Evolutionary conservation across 2,329 filamentous ascomycete species (phyloP).

Genomic region (Alternaria rosae): DNA sequence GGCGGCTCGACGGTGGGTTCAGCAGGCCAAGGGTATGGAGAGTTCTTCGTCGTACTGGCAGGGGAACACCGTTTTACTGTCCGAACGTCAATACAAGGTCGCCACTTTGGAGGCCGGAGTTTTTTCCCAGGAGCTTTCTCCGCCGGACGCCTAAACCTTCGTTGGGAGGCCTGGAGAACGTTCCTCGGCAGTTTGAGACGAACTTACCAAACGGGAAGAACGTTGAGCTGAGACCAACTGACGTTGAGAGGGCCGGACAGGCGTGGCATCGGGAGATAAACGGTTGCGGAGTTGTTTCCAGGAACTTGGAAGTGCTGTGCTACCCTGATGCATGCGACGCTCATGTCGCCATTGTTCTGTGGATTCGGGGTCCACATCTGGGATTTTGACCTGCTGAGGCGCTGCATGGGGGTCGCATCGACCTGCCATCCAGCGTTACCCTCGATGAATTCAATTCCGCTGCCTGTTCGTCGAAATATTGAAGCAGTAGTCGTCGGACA

Average conservation of each 20-base stretch:
- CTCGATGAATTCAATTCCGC: neutral
- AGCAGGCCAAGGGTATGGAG: neutral
- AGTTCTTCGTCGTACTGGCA: neutral
- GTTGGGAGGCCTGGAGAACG: neutral
- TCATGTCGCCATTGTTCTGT: conserved; percentile 2
- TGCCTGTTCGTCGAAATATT: neutral
- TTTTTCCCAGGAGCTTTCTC: neutral
- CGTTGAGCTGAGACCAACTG: neutral
- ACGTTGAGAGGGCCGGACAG: neutral
- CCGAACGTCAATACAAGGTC: neutral
- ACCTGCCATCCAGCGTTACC: neutral
- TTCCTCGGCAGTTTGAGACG: neutral
- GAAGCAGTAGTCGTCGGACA: neutral
- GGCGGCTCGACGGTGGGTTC: neutral
- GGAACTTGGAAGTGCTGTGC: neutral
- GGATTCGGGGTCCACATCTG: neutral
- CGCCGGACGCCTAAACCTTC: neutral
- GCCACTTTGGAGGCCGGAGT: neutral
- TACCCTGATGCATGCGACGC: neutral
- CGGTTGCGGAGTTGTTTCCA: neutral
- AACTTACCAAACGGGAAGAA: conserved; percentile 5
- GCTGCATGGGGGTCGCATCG: neutral
- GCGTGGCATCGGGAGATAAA: neutral
- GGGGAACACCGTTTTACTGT: neutral
- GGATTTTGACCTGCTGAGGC: neutral